These are phyloP conservation scores for Hippophae rhamnoides DNA, from an alignment of 306 rosid species.

Conservation along the genomic window DNA sequence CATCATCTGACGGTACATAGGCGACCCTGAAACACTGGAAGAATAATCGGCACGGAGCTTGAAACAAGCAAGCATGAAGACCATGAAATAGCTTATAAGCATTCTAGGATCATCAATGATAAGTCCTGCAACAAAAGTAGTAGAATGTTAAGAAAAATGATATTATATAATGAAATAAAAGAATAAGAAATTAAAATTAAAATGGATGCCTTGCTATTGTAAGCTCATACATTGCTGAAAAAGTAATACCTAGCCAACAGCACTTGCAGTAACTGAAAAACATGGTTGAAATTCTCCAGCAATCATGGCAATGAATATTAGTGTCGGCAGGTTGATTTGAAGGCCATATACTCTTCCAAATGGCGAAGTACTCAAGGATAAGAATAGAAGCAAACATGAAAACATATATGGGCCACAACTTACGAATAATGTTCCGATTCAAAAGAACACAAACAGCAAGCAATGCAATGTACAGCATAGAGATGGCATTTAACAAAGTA, in stretches of 20 bases:
- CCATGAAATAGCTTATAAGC: slow-evolving; percentile 70
- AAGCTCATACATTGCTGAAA: slow-evolving; percentile 19
- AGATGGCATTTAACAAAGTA: slow-evolving; percentile 77
- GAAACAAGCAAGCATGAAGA: slow-evolving; percentile 91
- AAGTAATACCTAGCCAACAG: slow-evolving; percentile 91
- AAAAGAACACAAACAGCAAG: slow-evolving; percentile 82
- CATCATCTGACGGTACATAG: slow-evolving; percentile 59
- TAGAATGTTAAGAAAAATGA: slow-evolving; percentile 15
- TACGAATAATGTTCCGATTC: slow-evolving; percentile 55
- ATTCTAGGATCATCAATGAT: slow-evolving; percentile 72
- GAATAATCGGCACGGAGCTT: slow-evolving; percentile 80
- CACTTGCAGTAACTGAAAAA: slow-evolving; percentile 58
- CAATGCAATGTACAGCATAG: slow-evolving; percentile 64
- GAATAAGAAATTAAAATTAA: slow-evolving; percentile 7
- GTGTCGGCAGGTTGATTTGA: slow-evolving; percentile 30
- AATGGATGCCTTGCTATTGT: neutral
- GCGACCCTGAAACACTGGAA: slow-evolving; percentile 53
- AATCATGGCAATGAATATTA: slow-evolving; percentile 62
- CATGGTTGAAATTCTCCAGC: slow-evolving; percentile 58
- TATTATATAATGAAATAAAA: slow-evolving; percentile 12
- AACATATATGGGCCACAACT: slow-evolving; percentile 68
- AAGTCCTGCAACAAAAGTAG: slow-evolving; percentile 48
- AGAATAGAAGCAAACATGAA: slow-evolving; percentile 90
- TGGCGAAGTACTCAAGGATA: slow-evolving; percentile 64
- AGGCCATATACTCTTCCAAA: slow-evolving; percentile 54